Percentiles rank a stretch among this genome's conserved stretches.
These are phyloP conservation scores for Solanum hybrid DNA, from an alignment of 305 asterid species.

Conservation along the genomic window DNA sequence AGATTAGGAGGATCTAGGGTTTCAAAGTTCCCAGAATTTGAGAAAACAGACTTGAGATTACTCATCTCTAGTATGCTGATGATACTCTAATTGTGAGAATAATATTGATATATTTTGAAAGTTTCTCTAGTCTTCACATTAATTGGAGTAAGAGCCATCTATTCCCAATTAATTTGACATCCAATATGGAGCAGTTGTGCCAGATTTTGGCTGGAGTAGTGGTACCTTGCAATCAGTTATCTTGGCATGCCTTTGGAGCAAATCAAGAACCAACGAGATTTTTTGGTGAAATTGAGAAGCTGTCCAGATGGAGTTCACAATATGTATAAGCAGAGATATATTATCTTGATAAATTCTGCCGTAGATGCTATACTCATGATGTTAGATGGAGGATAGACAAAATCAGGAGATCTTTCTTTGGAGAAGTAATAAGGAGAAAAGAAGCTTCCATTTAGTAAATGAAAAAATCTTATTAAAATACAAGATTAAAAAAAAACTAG, in stretches of 20 bases:
- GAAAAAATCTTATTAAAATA: neutral
- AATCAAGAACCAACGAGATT: neutral
- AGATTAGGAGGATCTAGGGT: neutral
- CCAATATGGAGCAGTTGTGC: neutral
- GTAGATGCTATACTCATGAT: neutral
- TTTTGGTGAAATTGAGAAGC: neutral
- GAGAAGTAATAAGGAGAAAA: neutral
- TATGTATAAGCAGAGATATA: neutral
- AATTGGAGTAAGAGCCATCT: neutral
- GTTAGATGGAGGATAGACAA: neutral
- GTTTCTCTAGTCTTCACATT: neutral
- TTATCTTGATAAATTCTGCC: neutral
- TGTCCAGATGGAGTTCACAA: neutral
- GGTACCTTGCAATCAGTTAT: neutral
- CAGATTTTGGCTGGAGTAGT: neutral
- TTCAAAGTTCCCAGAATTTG: neutral
- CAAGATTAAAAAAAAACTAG: neutral
- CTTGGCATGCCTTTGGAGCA: neutral
- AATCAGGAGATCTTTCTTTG: neutral
- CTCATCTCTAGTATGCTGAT: neutral
- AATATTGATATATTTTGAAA: neutral
- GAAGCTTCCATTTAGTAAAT: neutral
- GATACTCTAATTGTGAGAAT: neutral
- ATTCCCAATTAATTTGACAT: neutral
- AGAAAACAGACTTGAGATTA: neutral